These are phyloP conservation scores for Kwoniella heveanensis DNA, from an alignment of 768 basidiomycete species.

Conservation along the genomic window DNA sequence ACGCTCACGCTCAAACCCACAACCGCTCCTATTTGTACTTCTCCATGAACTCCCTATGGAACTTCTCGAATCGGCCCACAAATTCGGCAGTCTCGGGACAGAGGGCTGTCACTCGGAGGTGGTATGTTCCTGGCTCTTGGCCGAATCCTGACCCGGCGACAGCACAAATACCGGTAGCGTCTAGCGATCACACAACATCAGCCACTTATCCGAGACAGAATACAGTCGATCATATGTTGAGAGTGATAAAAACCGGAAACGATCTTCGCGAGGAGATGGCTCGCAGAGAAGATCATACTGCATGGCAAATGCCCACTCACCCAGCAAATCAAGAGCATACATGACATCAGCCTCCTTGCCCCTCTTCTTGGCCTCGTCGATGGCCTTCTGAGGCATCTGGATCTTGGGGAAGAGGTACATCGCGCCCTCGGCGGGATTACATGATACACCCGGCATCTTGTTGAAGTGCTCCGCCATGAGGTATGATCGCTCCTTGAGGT, in stretches of 20 bases:
- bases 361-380: constrained; percentile 68
- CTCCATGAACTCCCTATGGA: constrained; percentile 66
- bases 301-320: constrained; percentile 57
- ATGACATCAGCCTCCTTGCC: constrained; percentile 86
- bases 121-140: constrained; percentile 84
- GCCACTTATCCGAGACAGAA: too few species aligned
- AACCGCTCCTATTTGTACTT: constrained; percentile 55
- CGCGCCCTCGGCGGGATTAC: constrained; percentile 69
- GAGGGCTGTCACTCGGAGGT: constrained; percentile 89
- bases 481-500: constrained; percentile 48
- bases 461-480: constrained; percentile 79
- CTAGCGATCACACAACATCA: constrained; percentile 24
- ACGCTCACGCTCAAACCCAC: too few species aligned
- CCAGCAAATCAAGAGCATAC: constrained; percentile 80
- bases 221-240: too few species aligned
- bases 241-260: too few species aligned
- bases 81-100: constrained; percentile 95
- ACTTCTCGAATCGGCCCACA: constrained; percentile 75
- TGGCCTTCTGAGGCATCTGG: constrained; percentile 69
- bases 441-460: constrained; percentile 79
- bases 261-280: too few species aligned
- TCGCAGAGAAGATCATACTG: too few species aligned
- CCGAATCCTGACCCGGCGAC: constrained; percentile 95
- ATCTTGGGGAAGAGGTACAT: constrained; percentile 91
- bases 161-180: constrained; percentile 70